phyloP scores from a whole-genome alignment of 2,329 filamentous ascomycete genomes.

The Aureobasidium sp. region DNA sequence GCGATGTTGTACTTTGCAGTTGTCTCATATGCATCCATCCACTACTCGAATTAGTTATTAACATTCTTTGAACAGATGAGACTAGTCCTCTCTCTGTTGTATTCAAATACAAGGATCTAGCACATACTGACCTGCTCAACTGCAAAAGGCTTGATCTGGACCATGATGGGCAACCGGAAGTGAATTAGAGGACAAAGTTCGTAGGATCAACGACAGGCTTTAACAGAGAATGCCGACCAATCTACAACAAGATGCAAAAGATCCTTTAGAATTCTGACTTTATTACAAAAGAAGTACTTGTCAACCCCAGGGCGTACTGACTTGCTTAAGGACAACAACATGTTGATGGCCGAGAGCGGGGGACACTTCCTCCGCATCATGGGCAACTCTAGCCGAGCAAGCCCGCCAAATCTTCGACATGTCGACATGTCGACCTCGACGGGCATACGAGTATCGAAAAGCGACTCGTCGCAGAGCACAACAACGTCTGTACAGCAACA shows the following conservation, averaged over 20 bases:
- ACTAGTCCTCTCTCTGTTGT: constrained; percentile 16
- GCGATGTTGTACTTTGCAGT: constrained; percentile 59
- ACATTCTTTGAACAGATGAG: constrained; percentile 21
- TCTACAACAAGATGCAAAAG: background rate
- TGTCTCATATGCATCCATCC: constrained; percentile 48
- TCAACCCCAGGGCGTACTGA: background rate
- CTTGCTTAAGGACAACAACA: background rate
- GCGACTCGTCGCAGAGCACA: background rate
- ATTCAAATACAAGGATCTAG: background rate
- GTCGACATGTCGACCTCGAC: background rate
- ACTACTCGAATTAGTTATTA: constrained; percentile 29
- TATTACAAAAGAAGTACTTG: background rate
- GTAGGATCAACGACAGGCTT: background rate
- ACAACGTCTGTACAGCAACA: background rate
- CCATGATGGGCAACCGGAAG: constrained; percentile 34
- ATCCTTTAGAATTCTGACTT: background rate
- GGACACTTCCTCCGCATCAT: background rate
- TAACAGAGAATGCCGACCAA: background rate
- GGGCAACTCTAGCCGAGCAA: background rate
- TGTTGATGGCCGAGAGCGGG: background rate
- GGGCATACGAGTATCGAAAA: background rate
- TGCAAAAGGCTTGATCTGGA: constrained; percentile 52
- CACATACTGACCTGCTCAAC: constrained; percentile 55
- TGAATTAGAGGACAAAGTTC: background rate
- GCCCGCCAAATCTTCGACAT: background rate